Evolutionary conservation across 139 green algal species (phyloP).

Genomic region (Nannochloris sp.): DNA sequence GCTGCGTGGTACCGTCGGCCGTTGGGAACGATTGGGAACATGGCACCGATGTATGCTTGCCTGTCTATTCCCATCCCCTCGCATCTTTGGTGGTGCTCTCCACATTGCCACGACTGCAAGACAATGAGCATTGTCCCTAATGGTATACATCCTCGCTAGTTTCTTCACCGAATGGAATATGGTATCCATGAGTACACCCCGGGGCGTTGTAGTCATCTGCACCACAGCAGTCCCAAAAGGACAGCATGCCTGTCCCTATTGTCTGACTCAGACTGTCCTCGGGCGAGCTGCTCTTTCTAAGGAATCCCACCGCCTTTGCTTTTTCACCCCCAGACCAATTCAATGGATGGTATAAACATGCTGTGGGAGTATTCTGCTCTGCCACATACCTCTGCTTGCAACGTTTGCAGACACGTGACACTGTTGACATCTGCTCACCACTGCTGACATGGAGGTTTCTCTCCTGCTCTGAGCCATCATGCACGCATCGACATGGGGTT

Average conservation of each 20-base stretch:
- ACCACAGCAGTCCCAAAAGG: conserved; percentile 61
- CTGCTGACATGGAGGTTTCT: no score
- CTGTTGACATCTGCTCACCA: no score
- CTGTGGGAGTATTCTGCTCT: conserved; percentile 22
- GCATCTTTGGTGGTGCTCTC: no score
- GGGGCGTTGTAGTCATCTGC: conserved; percentile 34
- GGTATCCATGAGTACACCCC: conserved; percentile 29
- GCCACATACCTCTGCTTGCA: conserved; percentile 46
- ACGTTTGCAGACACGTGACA: conserved; percentile 25
- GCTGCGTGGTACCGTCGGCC: no score
- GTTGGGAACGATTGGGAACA: no score
- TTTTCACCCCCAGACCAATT: conserved; percentile 50
- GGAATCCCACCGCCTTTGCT: conserved; percentile 44
- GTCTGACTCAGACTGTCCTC: conserved; percentile 39
- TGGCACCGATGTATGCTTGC: no score
- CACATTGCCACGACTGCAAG: no score
- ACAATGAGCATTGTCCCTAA: no score
- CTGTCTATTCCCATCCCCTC: no score
- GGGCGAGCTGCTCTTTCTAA: conserved; percentile 26
- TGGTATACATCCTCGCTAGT: no score
- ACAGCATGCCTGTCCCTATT: conserved; percentile 43
- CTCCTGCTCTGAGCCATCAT: no score
- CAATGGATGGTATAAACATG: conserved; percentile 43
- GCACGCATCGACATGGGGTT: no score
- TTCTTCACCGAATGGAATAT: conserved; percentile 32